Percentiles rank a stretch among this genome's conserved stretches.
These are phyloP conservation scores for Zanthoxylum bungeanum DNA, from an alignment of 345 rosid genomes.

Conservation along the genomic window DNA sequence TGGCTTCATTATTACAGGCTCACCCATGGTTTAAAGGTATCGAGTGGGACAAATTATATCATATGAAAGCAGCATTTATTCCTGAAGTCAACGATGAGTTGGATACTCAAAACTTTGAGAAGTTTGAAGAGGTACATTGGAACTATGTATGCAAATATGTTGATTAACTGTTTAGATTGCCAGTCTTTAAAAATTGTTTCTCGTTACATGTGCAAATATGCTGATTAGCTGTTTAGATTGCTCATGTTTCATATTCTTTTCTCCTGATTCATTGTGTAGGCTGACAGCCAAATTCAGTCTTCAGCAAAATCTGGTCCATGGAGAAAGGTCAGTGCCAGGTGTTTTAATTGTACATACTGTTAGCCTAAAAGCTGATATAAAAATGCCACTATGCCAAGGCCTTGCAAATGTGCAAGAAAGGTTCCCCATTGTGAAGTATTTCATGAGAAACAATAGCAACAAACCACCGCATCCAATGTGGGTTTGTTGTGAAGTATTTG, in stretches of 20 bases:
- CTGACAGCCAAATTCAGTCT: constrained; percentile 53
- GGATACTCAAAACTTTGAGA: constrained; percentile 96
- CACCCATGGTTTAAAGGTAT: constrained; percentile 87
- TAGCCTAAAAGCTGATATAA: neutral
- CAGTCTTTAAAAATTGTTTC: constrained; percentile 14
- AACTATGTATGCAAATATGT: constrained; percentile 3
- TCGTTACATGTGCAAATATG: neutral
- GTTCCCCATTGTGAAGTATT: neutral
- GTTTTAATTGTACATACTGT: constrained; percentile 1
- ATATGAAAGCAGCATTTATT: constrained; percentile 89
- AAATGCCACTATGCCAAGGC: neutral
- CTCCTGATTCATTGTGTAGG: constrained; percentile 40
- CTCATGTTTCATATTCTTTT: constrained; percentile 13
- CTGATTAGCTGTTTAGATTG: constrained; percentile 1
- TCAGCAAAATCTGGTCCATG: constrained; percentile 73
- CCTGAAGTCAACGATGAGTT: constrained; percentile 96
- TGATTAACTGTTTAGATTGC: neutral
- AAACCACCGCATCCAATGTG: too few species aligned
- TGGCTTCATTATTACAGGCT: constrained; percentile 43
- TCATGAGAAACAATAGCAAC: too few species aligned
- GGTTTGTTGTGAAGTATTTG: too few species aligned
- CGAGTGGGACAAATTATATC: constrained; percentile 87
- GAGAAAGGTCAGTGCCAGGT: constrained; percentile 63
- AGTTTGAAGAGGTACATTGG: constrained; percentile 84
- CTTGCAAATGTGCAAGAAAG: neutral